Conservation (phyloP, 2,329 filamentous ascomycete species). For the Blumeria graminis region DNA sequence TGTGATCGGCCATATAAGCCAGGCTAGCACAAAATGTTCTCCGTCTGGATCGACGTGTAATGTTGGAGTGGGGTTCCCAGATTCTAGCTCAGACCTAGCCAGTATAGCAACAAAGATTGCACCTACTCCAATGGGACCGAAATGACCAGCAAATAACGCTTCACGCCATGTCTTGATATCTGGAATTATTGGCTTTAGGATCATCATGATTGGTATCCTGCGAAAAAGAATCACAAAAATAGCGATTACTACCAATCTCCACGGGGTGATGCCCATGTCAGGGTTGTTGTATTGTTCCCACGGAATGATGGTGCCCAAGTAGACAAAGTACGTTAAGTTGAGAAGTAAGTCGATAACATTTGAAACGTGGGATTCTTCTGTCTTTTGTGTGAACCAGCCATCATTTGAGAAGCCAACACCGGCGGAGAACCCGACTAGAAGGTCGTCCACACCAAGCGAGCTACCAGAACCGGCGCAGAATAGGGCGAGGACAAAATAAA, state of each 20-base stretch:
- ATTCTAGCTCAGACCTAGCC: constrained; percentile 75
- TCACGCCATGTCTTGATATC: constrained; percentile 98
- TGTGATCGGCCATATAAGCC: constrained; percentile 84
- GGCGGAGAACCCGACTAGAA: constrained; percentile 81
- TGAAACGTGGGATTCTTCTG: constrained; percentile 92
- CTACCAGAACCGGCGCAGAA: constrained; percentile 85
- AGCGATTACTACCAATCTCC: constrained; percentile 84
- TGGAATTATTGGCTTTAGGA: constrained; percentile 75
- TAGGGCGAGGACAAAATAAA: constrained; percentile 90
- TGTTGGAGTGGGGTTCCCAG: constrained; percentile 44
- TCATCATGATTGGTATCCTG: constrained; percentile 82
- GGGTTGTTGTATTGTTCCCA: constrained; percentile 76
- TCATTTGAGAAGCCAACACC: constrained; percentile 99
- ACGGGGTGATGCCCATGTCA: constrained; percentile 52
- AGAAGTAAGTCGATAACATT: constrained; percentile 96
- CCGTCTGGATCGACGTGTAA: constrained; percentile 27
- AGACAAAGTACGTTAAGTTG: constrained; percentile 96
- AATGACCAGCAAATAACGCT: constrained; percentile 87
- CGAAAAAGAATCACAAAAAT: constrained; percentile 87
- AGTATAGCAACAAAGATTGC: constrained; percentile 90
- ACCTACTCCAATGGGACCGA: constrained; percentile 90
- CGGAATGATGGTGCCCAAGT: constrained; percentile 87
- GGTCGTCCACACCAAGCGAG: constrained; percentile 73
- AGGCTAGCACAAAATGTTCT: constrained; percentile 44
- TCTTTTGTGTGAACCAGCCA: constrained; percentile 96